Evolutionary conservation across 148 eudicot species (phyloP).

Genomic region (Rhododendron ovatum): DNA sequence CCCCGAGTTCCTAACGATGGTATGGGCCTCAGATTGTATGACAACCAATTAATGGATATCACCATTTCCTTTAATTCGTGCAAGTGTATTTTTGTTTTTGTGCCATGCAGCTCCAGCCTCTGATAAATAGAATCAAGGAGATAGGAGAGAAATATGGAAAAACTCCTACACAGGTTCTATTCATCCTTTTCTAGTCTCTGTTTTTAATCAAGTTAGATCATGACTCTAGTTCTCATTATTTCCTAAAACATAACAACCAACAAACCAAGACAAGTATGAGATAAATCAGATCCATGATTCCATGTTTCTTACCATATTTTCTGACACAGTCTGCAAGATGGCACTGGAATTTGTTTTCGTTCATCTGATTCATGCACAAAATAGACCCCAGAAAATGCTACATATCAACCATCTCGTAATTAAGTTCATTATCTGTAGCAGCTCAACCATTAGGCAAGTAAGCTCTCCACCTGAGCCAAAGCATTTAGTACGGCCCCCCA

Average conservation of each 20-base stretch:
- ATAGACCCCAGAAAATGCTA: background rate
- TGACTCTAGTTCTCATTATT: background rate
- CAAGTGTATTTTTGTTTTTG: background rate
- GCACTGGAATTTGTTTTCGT: background rate
- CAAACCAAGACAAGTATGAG: background rate
- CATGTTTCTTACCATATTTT: background rate
- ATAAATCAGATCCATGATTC: background rate
- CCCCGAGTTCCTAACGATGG: slow-evolving; percentile 63
- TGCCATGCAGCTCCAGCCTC: slow-evolving; percentile 78
- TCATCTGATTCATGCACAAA: background rate
- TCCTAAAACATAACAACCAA: background rate
- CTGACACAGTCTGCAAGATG: background rate
- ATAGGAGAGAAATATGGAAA: slow-evolving; percentile 66
- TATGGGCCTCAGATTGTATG: slow-evolving; percentile 16
- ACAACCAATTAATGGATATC: background rate
- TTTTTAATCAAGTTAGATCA: background rate
- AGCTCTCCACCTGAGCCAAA: background rate
- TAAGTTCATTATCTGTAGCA: background rate
- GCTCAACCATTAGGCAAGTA: background rate
- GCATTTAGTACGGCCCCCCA: background rate
- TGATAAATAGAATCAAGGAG: slow-evolving; percentile 71
- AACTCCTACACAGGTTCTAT: slow-evolving; percentile 76
- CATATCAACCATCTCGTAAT: background rate
- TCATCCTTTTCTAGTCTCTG: background rate
- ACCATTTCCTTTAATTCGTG: background rate